Evolutionary conservation across 192 early-diverging fungal genomes (phyloP), one percentile per base, ranked within the genome.

Genomic region (Entomortierella beljakovae): DNA sequence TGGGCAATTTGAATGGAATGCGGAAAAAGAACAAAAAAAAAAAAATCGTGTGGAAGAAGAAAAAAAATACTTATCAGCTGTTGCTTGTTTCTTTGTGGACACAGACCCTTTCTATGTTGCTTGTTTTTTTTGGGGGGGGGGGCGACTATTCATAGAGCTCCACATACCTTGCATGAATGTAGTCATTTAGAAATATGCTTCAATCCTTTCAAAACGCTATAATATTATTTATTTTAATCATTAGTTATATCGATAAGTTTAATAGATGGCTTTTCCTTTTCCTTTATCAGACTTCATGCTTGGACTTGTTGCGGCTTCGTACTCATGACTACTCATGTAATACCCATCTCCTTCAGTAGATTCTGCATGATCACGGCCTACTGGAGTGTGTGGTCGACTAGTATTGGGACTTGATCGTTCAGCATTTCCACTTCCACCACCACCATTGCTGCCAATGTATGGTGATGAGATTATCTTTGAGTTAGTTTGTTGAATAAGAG

Each of bases 221-320:
- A n/a, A n/a, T n/a, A n/a, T n/a, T n/a, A n/a, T n/a, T n/a, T n/a
- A n/a, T n/a, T n/a, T n/a, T n/a, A n/a, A n/a, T n/a, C n/a, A n/a
- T 40, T 40, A 40, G 13, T 40, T 9, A 13, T 9, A 9, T 40
- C 6, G 7, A 40, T 40, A 6, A 51, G 4, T 34, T 48, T 51
- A 66, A 23, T 66, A 74, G 0, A 23, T 34, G 0, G 73, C 73
- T 38, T 49, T 50, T 11, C 61, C 61, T 31, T 73, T 77, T 60
- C 73, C 73, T 52, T 75, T 75, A 31, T 49, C 38, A n/a, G 6
- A 15, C 29, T 23, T 61, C 73, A 77, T 77, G 31, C 73, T 77
- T 38, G 73, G 73, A 31, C 73, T 77, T 3, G 73, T 77, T 11
- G 73, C 73, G 5, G 73, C 73, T 48, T 77, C 73, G 26, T 77